phyloP scores from a whole-genome alignment of 129 eudicot genomes.

The Daucus carota region DH1_v3.0 NC_030387.2:10210501-10211000 shows the following conservation, averaged over 20 bases:
- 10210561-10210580: neutral
- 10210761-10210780: conserved; percentile 91
- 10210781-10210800: conserved; percentile 93
- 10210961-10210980: conserved; percentile 86
- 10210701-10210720: conserved; percentile 95
- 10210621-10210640: conserved; percentile 79
- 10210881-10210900: conserved; percentile 75
- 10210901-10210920: conserved; percentile 91
- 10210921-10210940: conserved; percentile 95
- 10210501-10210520: neutral
- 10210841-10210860: conserved; percentile 72
- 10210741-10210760: conserved; percentile 98
- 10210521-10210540: neutral
- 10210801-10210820: conserved; percentile 96
- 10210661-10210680: conserved; percentile 86
- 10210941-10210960: conserved; percentile 93
- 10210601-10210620: neutral
- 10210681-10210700: conserved; percentile 84
- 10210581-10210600: neutral
- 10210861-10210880: conserved; percentile 45
- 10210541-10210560: neutral
- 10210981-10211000: conserved; percentile 91
- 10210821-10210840: conserved; percentile 87
- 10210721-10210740: conserved; percentile 79
- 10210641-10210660: conserved; percentile 96